Evolutionary conservation across 2,329 filamentous ascomycete genomes (phyloP), one percentile per base, ranked within the genome.

Genomic region (Capronia coronata): DNA sequence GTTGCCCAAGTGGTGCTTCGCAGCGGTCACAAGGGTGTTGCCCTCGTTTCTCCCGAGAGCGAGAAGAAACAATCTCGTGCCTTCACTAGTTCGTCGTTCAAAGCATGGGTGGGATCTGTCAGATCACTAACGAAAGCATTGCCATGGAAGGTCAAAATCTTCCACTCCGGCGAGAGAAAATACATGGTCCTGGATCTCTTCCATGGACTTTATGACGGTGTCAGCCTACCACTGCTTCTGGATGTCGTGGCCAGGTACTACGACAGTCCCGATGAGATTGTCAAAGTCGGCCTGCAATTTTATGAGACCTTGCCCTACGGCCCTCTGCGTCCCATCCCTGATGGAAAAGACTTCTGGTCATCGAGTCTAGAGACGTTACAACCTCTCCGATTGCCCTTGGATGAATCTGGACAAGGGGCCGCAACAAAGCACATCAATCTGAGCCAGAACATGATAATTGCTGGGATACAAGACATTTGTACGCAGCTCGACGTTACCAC

Each of bases 131-230:
- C 34, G 2, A 58, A 47, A 32, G 53, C 56, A 3, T 54, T 57
- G 19, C 59, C 66, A 11, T 71, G 65, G 67, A 61, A 64, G 46
- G 57, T 67, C 14, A 61, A 63, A 13, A 42, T 68, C 5, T 49
- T 63, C 4, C 57, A 21, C 62, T 62, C 8, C 54, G 63, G 3
- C 48, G 54, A 1, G 56, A 55, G 11, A 61, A 60, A 5, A 55
- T 49, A 46, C 32, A 66, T 94, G 25, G 67, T 74, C 2, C 61
- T 94, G 2, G 77, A 84, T 39, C 82, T 94, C 0, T 94, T 95
- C 67, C 90, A 96, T 63, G 88, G 79, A 0, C 66, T 95, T 0
- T 96, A 96, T 59, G 90, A 96, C 65, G 90, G 88, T 1, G 84
- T 78, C 56, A 91, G 88, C 53, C 76, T 94, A 32, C 74, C 77